Evolutionary conservation across 2,329 filamentous ascomycete species (phyloP).

Genomic region (Aspergillus neotritici): DNA sequence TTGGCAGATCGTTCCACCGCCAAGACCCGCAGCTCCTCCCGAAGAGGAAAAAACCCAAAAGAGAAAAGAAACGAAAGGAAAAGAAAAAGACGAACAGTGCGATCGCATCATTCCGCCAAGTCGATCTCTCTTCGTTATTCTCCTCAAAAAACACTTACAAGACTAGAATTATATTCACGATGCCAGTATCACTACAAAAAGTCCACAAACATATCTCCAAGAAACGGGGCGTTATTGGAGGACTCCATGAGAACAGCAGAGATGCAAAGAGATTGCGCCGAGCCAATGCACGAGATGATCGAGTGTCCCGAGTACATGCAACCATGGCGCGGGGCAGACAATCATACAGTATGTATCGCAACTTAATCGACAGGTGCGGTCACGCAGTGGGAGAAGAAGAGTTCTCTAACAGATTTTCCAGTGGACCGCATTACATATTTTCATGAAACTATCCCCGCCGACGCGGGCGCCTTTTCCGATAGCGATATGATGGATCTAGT

Average conservation of each 20-base stretch:
- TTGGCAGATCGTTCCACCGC: background rate
- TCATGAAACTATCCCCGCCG: conserved; percentile 53
- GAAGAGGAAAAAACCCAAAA: conserved; percentile 7
- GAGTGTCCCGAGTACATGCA: conserved; percentile 66
- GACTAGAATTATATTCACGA: conserved; percentile 32
- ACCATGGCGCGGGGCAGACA: conserved; percentile 68
- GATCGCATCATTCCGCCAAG: conserved; percentile 54
- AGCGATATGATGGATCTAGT: conserved; percentile 48
- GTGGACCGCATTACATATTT: conserved; percentile 67
- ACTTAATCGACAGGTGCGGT: conserved; percentile 19
- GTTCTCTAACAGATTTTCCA: conserved; percentile 27
- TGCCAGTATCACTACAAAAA: conserved; percentile 75
- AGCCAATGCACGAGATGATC: conserved; percentile 75
- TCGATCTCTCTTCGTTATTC: conserved; percentile 39
- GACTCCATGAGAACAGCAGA: conserved; percentile 81
- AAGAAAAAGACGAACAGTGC: conserved; percentile 10
- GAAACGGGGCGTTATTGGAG: conserved; percentile 69
- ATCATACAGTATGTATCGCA: conserved; percentile 54
- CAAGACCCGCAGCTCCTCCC: conserved; percentile 12
- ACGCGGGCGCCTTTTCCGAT: conserved; percentile 30
- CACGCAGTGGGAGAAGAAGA: too few relatives aligned
- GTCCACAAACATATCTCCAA: conserved; percentile 85
- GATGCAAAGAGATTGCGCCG: conserved; percentile 76
- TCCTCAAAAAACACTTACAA: too few relatives aligned
- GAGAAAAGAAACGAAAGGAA: conserved; percentile 8